A percentile compares a stretch with the other conserved stretches of the same genome.
Evolutionary conservation across 306 rosid species (phyloP).

Genomic region (Heteromeles arbutifolia): DNA sequence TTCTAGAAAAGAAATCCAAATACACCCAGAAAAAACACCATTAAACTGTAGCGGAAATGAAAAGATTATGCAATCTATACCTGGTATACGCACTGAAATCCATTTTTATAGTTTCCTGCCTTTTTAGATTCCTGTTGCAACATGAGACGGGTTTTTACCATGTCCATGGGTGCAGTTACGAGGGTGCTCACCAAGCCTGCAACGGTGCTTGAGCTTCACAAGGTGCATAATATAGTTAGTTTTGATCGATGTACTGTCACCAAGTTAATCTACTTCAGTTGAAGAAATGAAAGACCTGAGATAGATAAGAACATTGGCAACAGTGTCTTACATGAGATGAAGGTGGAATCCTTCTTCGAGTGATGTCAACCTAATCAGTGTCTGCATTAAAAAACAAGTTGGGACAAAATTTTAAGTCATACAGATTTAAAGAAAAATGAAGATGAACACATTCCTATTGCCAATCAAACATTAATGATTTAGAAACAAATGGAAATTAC

Average conservation of each 20-base stretch:
- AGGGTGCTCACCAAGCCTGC: constrained; percentile 77
- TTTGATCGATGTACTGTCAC: not conserved
- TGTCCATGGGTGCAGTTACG: constrained; percentile 84
- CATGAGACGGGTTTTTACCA: constrained; percentile 96
- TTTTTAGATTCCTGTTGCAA: constrained; percentile 64
- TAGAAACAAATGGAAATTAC: constrained; percentile 29
- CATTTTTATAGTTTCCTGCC: constrained; percentile 53
- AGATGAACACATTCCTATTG: not conserved
- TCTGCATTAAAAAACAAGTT: constrained; percentile 41
- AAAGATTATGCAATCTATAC: constrained; percentile 21
- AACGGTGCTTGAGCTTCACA: constrained; percentile 69
- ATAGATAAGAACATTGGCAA: constrained; percentile 5
- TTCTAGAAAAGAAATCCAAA: not conserved
- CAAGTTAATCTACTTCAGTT: constrained; percentile 15
- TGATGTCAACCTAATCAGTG: constrained; percentile 52
- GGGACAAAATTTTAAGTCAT: constrained; percentile 6
- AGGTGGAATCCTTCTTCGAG: constrained; percentile 76
- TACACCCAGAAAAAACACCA: not conserved
- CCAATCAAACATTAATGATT: constrained; percentile 13
- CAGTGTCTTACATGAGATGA: constrained; percentile 60
- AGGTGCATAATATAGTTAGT: constrained; percentile 25
- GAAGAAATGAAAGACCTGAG: not conserved
- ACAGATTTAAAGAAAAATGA: not conserved
- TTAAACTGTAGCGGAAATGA: not conserved
- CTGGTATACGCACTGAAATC: constrained; percentile 84